These are phyloP conservation scores for Saccharomycopsis sp. DNA, from an alignment of 805 yeast species.

Conservation along the genomic window DNA sequence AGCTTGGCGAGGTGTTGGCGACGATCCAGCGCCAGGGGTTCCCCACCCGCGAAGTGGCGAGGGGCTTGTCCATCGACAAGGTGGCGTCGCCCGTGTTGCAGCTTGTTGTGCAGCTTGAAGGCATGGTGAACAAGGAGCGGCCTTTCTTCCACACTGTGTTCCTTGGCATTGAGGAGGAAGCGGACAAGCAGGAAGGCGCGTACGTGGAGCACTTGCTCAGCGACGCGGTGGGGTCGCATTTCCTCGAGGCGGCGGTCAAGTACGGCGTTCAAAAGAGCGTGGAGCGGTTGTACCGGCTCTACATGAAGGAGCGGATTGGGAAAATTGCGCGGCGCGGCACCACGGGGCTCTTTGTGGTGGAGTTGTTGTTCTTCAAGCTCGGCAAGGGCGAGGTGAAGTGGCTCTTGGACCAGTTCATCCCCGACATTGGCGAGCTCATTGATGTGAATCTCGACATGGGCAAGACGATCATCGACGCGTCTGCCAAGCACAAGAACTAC, in stretches of 20 bases:
- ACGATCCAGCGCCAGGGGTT: constrained; percentile 13
- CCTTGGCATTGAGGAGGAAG: constrained; percentile 38
- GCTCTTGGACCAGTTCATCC: constrained; percentile 56
- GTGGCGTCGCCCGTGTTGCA: constrained; percentile 85
- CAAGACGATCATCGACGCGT: constrained; percentile 55
- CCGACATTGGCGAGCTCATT: constrained; percentile 52
- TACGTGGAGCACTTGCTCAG: constrained; percentile 77
- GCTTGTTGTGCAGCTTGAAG: constrained; percentile 69
- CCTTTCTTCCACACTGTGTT: constrained; percentile 61
- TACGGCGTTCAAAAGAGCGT: constrained; percentile 59
- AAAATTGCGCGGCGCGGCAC: constrained; percentile 73
- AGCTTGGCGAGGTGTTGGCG: constrained; percentile 42
- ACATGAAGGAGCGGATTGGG: constrained; percentile 65
- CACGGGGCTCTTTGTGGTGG: constrained; percentile 77
- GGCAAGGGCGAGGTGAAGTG: constrained; percentile 53
- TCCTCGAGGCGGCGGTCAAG: constrained; percentile 63
- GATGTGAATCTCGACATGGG: constrained; percentile 67
- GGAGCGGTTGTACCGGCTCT: constrained; percentile 57
- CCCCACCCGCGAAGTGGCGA: constrained; percentile 30
- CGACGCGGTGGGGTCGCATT: constrained; percentile 91
- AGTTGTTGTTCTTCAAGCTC: constrained; percentile 55
- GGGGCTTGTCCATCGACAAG: constrained; percentile 71
- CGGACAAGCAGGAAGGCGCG: constrained; percentile 57
- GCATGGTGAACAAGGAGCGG: constrained; percentile 66
- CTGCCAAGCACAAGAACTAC: constrained; percentile 48